A percentile compares a stretch with the other conserved stretches of the same genome.
Evolutionary conservation across 2,329 filamentous ascomycete genomes (phyloP).

Genomic region (Claviceps pazoutovae): DNA sequence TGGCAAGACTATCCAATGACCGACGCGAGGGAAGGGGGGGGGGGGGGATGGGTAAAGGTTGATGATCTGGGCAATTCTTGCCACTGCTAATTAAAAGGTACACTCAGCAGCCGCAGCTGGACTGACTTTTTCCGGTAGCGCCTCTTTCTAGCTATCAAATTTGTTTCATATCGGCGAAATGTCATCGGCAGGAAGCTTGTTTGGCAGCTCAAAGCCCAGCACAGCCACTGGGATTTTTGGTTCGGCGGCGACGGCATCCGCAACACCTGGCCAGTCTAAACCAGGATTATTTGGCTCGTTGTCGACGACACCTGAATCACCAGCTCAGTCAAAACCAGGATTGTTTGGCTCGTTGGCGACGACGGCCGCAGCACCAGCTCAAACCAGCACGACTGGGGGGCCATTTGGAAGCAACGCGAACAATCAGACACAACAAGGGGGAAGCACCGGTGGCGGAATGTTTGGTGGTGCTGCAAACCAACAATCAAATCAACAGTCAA

Average conservation of each 20-base stretch:
- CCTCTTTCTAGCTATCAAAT: slow-evolving; percentile 14
- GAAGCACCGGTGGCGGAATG: neutral
- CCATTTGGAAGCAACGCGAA: slow-evolving; percentile 15
- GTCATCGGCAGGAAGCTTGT: slow-evolving; percentile 24
- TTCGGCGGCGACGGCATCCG: slow-evolving; percentile 7
- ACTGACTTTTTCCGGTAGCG: slow-evolving; percentile 22
- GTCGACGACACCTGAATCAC: slow-evolving; percentile 1
- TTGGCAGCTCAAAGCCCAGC: slow-evolving; percentile 18
- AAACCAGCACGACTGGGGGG: slow-evolving; percentile 9
- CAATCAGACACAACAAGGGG: slow-evolving; percentile 6
- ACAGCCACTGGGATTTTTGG: slow-evolving; percentile 18
- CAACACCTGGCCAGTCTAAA: too few relatives aligned
- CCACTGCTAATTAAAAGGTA: neutral
- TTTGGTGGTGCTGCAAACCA: slow-evolving; percentile 8
- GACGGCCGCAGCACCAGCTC: slow-evolving; percentile 12
- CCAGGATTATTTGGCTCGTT: slow-evolving; percentile 17
- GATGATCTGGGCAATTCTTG: neutral
- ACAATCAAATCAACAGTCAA: slow-evolving; percentile 13
- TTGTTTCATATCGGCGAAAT: slow-evolving; percentile 16
- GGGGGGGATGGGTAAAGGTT: too few relatives aligned
- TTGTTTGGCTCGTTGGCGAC: slow-evolving; percentile 18
- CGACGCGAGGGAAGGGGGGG: too few relatives aligned
- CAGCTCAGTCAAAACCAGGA: too few relatives aligned
- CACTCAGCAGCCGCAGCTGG: slow-evolving; percentile 21
- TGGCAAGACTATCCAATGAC: too few relatives aligned